Percentiles rank a stretch among this genome's conserved stretches.
Evolutionary conservation across 106 monocot genomes (phyloP).

Genomic region (Acorus gramineus): DNA sequence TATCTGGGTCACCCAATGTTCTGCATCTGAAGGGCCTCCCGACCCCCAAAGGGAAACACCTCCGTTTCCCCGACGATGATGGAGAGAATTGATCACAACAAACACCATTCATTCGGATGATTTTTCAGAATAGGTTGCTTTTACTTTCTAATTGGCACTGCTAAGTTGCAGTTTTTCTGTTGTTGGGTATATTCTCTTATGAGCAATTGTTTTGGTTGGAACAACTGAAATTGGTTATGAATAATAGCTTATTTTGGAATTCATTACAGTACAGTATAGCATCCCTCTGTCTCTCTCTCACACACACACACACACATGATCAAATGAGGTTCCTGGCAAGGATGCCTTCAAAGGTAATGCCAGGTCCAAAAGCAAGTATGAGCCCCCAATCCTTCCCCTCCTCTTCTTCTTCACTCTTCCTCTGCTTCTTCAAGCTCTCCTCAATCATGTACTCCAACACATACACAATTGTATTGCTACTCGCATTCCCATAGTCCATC

Average conservation of each 20-base stretch:
- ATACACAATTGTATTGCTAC: conserved; percentile 74
- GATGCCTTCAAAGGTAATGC: conserved; percentile 76
- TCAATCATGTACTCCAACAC: conserved; percentile 76
- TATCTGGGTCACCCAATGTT: conserved; percentile 15
- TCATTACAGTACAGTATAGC: too few species aligned
- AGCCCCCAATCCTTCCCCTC: conserved; percentile 50
- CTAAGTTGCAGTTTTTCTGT: too few species aligned
- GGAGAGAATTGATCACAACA: conserved; percentile 10
- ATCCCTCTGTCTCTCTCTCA: too few species aligned
- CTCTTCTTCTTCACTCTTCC: neutral
- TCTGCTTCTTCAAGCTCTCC: conserved; percentile 23
- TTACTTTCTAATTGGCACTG: too few species aligned
- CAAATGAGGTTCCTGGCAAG: conserved; percentile 7
- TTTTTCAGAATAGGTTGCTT: too few species aligned
- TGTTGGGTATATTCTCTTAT: too few species aligned
- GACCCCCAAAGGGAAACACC: conserved; percentile 69
- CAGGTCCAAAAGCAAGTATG: conserved; percentile 79
- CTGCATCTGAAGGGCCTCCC: conserved; percentile 67
- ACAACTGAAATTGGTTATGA: too few species aligned
- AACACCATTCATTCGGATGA: too few species aligned
- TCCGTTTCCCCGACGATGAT: conserved; percentile 74
- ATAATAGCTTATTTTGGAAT: too few species aligned
- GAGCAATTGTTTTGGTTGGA: too few species aligned
- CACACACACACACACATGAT: too few species aligned
- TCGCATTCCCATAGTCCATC: conserved; percentile 73